Conservation (phyloP, 1,139 yeast genomes). For the Spencermartinsiella ligniputridi region DNA sequence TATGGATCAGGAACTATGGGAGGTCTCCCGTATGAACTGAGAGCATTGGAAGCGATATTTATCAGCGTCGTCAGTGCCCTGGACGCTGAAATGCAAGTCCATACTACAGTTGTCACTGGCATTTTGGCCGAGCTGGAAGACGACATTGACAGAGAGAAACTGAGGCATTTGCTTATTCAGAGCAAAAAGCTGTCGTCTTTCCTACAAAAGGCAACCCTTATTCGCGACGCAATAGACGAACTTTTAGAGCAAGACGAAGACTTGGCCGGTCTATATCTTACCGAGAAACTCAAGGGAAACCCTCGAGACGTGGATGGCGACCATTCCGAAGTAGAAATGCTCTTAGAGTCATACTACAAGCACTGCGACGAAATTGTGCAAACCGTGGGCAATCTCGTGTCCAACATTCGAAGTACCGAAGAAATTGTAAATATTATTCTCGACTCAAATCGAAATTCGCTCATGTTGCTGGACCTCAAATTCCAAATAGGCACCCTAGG, state of each 20-base stretch:
- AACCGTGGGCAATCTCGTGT: slow-evolving; percentile 76
- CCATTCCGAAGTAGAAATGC: slow-evolving; percentile 76
- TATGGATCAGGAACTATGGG: slow-evolving; percentile 36
- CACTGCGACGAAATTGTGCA: slow-evolving; percentile 97
- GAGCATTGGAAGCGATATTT: slow-evolving; percentile 85
- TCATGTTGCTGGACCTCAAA: slow-evolving; percentile 86
- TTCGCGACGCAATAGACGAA: slow-evolving; percentile 83
- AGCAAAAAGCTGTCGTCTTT: slow-evolving; percentile 79
- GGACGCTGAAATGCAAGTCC: slow-evolving; percentile 79
- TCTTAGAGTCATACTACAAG: slow-evolving; percentile 86
- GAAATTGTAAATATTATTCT: slow-evolving; percentile 92
- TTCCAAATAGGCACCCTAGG: slow-evolving; percentile 89
- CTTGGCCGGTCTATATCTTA: slow-evolving; percentile 75
- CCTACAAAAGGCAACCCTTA: slow-evolving; percentile 76
- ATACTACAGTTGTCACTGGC: slow-evolving; percentile 66
- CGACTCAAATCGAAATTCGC: slow-evolving; percentile 90
- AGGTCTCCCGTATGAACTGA: slow-evolving; percentile 62
- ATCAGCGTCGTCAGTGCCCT: slow-evolving; percentile 78
- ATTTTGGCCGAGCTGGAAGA: slow-evolving; percentile 79
- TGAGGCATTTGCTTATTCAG: slow-evolving; percentile 73
- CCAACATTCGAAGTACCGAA: slow-evolving; percentile 88
- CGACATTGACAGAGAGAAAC: slow-evolving; percentile 75
- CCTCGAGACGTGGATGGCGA: slow-evolving; percentile 43
- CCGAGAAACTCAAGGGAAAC: slow-evolving; percentile 41
- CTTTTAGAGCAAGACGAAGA: slow-evolving; percentile 89